Percentiles rank a stretch among this genome's conserved stretches.
Conservation (phyloP, 179 eudicot species). For the Beta lomatogona region DNA sequence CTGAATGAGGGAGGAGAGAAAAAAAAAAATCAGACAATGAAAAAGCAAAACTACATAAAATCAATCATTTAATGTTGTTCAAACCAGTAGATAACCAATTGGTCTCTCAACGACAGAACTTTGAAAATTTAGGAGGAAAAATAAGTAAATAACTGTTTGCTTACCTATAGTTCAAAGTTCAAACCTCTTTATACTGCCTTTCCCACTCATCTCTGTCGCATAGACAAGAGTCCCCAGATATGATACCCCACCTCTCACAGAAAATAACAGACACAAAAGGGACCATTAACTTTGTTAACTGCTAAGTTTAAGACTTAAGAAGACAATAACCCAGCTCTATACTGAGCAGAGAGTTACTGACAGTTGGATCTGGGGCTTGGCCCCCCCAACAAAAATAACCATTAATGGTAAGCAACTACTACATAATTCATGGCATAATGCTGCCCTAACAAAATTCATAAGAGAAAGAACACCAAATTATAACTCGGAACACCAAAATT, state of each 20-base stretch:
- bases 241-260: neutral
- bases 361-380: neutral
- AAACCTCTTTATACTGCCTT: neutral
- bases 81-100: slow-evolving; percentile 2
- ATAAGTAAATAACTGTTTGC: neutral
- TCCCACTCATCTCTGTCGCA: neutral
- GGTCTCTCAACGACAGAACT: neutral
- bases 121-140: neutral
- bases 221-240: neutral
- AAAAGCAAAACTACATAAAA: neutral
- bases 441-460: neutral
- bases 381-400: neutral
- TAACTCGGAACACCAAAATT: neutral
- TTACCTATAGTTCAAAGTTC: neutral
- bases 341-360: neutral
- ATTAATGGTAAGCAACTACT: neutral
- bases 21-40: neutral
- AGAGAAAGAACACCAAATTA: neutral
- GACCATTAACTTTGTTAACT: neutral
- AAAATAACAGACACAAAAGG: neutral
- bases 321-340: neutral
- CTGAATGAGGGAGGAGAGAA: neutral
- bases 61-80: neutral
- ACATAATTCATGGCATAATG: neutral
- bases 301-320: neutral